Evolutionary conservation across 768 basidiomycete species (phyloP), one percentile per base, ranked within the genome.

Genomic region (Botryobasidium botryosum): DNA sequence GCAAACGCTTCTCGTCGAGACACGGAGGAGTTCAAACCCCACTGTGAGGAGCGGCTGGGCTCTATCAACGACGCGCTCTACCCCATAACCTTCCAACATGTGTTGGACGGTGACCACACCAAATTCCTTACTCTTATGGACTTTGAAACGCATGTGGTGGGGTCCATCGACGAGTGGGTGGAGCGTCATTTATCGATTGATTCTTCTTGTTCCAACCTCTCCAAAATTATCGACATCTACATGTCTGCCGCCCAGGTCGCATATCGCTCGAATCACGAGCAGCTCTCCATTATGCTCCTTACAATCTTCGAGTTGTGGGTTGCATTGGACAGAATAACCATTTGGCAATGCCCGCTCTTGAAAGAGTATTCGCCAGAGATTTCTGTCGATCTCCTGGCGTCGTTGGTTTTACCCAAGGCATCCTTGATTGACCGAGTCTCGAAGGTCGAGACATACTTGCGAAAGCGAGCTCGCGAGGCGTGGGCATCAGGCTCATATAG

Each of bases 301-400:
- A 66, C 65, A 4, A 47, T 65, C 26, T 51, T 71, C 20, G 64
- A 70, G 26, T 58, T 73, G 15, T 73, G 72, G 71, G 57, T 67
- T 1, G 66, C 63, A 0, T 55, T 72, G 4, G 71, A 73, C 50
- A 59, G 50, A 21, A 26, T 65, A 12, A 59, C 54, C 2, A 53
- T 64, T 17, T 32, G 31, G 15, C 54, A 59, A 20, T 54, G 56
- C 29, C 65, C 71, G 2, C 57, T 71, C 7, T 54, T 74, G 4
- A 35, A 33, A 0, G 54, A 64, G 4, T 73, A 69, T 44, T 65
- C 68, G 8, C 69, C 72, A 0, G 69, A 68, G 46, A 53, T 74
- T 0, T 60, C 67, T 1, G 23, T 46, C 2, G 40, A 41, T 3
- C 52, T 70, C 20, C 52, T 72, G n/a, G 58, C 69, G 23, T 47